Percentiles rank a stretch among this genome's conserved stretches.
These are phyloP conservation scores for Graphium sp. DNA, from an alignment of 2,329 filamentous ascomycete species.

Conservation along the genomic window DNA sequence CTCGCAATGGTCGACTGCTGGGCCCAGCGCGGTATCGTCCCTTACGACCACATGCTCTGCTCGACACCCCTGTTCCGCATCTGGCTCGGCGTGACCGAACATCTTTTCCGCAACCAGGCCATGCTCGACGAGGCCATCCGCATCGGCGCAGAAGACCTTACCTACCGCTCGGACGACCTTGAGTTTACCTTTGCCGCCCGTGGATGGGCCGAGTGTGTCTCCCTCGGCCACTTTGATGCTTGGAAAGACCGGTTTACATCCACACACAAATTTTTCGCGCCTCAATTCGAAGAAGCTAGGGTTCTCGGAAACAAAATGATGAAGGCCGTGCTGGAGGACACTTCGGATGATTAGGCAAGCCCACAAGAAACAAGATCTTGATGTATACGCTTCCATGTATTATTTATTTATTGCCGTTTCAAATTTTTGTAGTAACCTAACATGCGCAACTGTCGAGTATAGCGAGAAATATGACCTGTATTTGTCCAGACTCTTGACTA, in stretches of 20 bases:
- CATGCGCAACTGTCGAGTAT: too few species aligned
- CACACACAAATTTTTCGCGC: slow-evolving; percentile 84
- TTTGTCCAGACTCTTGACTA: too few species aligned
- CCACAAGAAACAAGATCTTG: neutral
- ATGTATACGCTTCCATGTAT: neutral
- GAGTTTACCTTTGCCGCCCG: slow-evolving; percentile 96
- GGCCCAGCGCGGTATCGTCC: slow-evolving; percentile 83
- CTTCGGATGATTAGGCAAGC: slow-evolving; percentile 17
- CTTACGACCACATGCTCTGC: slow-evolving; percentile 99
- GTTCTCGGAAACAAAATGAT: slow-evolving; percentile 94
- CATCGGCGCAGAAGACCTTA: slow-evolving; percentile 76
- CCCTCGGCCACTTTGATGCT: slow-evolving; percentile 78
- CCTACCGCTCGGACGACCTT: slow-evolving; percentile 85
- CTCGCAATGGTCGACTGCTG: slow-evolving; percentile 98
- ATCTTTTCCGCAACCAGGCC: slow-evolving; percentile 70
- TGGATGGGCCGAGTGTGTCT: slow-evolving; percentile 90
- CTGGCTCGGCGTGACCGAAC: slow-evolving; percentile 94
- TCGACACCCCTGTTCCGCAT: slow-evolving; percentile 93
- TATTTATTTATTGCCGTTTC: neutral
- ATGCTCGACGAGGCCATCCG: slow-evolving; percentile 73
- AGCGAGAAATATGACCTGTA: too few species aligned
- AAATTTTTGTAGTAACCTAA: neutral
- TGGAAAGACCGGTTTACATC: slow-evolving; percentile 84
- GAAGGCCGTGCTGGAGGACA: slow-evolving; percentile 79
- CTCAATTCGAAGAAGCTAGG: slow-evolving; percentile 73